These are phyloP conservation scores for Boletellus ananiceps DNA, from an alignment of 768 basidiomycete genomes.

Conservation along the genomic window DNA sequence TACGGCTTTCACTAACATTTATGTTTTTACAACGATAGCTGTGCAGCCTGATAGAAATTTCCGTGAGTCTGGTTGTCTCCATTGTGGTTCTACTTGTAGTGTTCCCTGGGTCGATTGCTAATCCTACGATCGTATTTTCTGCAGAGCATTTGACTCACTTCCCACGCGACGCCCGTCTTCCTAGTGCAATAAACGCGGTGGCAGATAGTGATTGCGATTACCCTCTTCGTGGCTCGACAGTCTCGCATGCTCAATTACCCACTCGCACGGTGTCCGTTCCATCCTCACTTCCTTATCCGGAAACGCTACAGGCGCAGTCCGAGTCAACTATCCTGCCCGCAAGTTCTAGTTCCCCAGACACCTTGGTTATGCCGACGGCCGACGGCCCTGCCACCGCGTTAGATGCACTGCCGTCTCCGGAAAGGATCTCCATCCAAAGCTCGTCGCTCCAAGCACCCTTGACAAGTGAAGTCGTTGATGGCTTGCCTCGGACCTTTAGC, in stretches of 20 bases:
- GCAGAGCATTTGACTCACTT: slow-evolving; percentile 2
- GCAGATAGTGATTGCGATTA: background rate
- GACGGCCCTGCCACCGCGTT: no score
- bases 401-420: background rate
- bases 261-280: background rate
- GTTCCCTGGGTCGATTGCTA: background rate
- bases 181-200: background rate
- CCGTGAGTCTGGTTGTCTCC: slow-evolving; percentile 7
- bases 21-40: slow-evolving; percentile 1
- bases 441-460: background rate
- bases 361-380: background rate
- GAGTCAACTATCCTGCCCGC: background rate
- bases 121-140: slow-evolving; percentile 2
- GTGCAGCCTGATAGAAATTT: background rate
- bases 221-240: background rate
- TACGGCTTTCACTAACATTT: background rate
- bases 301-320: background rate
- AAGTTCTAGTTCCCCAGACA: background rate
- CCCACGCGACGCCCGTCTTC: background rate
- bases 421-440: background rate
- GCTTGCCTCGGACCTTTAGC: background rate
- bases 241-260: background rate
- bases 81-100: background rate
- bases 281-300: background rate
- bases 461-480: background rate